Evolutionary conservation across 169 alveolate genomes (phyloP).

Genomic region (Babesia ovata): DNA sequence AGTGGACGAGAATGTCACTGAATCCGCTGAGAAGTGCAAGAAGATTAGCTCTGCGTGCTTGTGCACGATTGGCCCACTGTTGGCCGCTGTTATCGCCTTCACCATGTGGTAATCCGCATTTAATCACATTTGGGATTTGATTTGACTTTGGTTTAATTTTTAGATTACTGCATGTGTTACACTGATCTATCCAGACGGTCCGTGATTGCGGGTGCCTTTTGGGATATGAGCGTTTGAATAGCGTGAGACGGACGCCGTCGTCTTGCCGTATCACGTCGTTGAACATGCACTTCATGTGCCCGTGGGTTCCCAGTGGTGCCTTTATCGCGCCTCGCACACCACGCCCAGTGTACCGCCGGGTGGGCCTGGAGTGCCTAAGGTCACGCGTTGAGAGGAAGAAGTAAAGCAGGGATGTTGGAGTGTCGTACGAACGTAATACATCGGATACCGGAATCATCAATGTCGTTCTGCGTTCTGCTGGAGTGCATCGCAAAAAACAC

Average conservation of each 20-base stretch:
- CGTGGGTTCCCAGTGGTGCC: conserved; percentile 99
- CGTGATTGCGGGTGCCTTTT: conserved; percentile 82
- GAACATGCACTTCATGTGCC: conserved; percentile 97
- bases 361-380: too few species aligned
- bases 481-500: too few species aligned
- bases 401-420: too few species aligned
- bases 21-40: not conserved
- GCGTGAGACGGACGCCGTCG: conserved; percentile 91
- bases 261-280: conserved; percentile 92
- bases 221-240: conserved; percentile 92
- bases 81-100: not conserved
- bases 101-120: not conserved
- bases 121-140: too few species aligned
- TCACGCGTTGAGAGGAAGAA: too few species aligned
- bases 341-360: too few species aligned
- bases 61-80: not conserved
- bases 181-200: conserved; percentile 56
- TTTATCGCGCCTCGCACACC: conserved; percentile 96
- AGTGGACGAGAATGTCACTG: not conserved
- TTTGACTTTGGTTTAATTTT: not conserved
- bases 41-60: not conserved
- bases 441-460: too few species aligned
- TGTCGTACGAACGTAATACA: too few species aligned
- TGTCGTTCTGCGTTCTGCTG: too few species aligned
- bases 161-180: not conserved